Conservation (phyloP, 2,329 filamentous ascomycete genomes). For the Hypoxylon sp. region DNA sequence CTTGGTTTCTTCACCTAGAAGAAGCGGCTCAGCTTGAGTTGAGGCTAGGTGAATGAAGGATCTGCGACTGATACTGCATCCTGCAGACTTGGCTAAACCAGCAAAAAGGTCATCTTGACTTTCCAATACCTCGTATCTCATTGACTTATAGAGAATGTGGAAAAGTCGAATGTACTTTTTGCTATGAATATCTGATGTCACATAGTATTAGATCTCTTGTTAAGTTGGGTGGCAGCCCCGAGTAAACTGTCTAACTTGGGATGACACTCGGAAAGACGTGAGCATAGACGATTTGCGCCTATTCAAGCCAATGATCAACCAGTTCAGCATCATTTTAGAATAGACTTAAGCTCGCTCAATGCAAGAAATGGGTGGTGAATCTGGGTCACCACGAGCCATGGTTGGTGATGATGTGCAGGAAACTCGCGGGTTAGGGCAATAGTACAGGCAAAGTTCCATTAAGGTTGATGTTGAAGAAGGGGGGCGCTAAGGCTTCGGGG, state of each 20-base stretch:
- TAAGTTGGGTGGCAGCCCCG: slow-evolving; percentile 6
- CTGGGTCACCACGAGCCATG: slow-evolving; percentile 1
- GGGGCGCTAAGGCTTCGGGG: slow-evolving; percentile 41
- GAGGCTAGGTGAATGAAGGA: slow-evolving; percentile 26
- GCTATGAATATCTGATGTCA: slow-evolving; percentile 29
- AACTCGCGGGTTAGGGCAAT: slow-evolving; percentile 7
- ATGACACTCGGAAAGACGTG: slow-evolving; percentile 31
- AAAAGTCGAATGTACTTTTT: slow-evolving; percentile 2
- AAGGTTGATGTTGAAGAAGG: slow-evolving; percentile 35
- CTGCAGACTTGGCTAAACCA: slow-evolving; percentile 13
- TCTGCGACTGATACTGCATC: slow-evolving; percentile 23
- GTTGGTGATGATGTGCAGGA: slow-evolving; percentile 16
- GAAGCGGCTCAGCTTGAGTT: slow-evolving; percentile 17
- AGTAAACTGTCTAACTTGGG: slow-evolving; percentile 27
- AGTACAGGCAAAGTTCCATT: slow-evolving; percentile 28
- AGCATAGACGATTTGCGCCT: slow-evolving; percentile 31
- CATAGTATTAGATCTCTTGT: slow-evolving; percentile 5
- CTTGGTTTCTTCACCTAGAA: slow-evolving; percentile 19
- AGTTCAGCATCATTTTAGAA: slow-evolving; percentile 23
- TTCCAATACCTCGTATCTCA: neutral
- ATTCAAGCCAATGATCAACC: slow-evolving; percentile 33
- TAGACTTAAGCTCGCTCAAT: slow-evolving; percentile 15
- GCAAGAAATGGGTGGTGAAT: slow-evolving; percentile 8
- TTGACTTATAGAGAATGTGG: neutral
- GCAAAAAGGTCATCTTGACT: slow-evolving; percentile 7